Base-by-base conservation (phyloP, 192 early-diverging fungal genomes). In the Backusella circina region DNA sequence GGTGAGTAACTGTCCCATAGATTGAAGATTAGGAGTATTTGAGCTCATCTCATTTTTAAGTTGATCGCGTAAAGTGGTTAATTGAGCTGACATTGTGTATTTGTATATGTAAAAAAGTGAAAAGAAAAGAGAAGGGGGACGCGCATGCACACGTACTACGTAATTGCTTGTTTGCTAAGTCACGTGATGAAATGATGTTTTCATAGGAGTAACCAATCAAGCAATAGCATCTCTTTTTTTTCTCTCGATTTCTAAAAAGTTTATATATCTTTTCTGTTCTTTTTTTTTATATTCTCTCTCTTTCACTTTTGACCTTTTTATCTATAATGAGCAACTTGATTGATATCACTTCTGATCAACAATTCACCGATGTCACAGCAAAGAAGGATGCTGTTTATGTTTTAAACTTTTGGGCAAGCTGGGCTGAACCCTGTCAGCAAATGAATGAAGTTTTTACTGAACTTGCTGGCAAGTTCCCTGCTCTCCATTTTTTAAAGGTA, bases 361-460 rank as follows among this genome's bases (percentile, higher is more conserved):
- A 89, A 67, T 85, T 89, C 47, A 70, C 71, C 33, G 64, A 50
- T 13, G 50, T 78, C 32, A 76, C 77, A 65, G 30, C 39, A 1
- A 77, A 80, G 32, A 78, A 78, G 28, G 77, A 80, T 70, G 78
- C 84, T 9, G 79, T 85, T 68, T 73, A 85, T 65, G 89, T 91
- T 5, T 78, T 97, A 65, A 94, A 95, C 86, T 98, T 99, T 82
- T 95, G 91, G 90, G 97, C 96, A n/a, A 72, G 81, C 16, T 99
- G 95, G 95, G 93, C 93, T 35, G 88, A 89, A 54, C 91, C 95
- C 61, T 98, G 96, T 85, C 82, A 86, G 77, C 95, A 97, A 83
- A 96, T 99, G 90, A 94, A 95, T 82, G 89, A 90, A 37, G 91
- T 99, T n/a, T 95, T 98, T 80, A 84, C 84, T 65, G 95, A 96